Evolutionary conservation across 73 alveolate genomes (phyloP), one percentile per base, ranked within the genome.

Genomic region (Paramecium tetraurelia): DNA sequence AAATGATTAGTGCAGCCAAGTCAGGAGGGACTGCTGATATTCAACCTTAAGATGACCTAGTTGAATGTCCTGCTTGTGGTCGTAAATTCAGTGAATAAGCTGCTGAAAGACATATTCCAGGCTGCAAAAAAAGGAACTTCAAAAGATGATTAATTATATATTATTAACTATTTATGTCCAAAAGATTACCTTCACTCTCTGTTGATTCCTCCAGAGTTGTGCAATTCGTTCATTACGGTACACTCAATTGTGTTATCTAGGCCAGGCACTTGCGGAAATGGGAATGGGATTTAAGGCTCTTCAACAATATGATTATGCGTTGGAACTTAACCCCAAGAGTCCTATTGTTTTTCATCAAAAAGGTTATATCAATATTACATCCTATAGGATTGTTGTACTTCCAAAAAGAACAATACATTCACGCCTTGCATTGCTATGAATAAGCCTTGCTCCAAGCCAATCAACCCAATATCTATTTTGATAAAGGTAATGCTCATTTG

Each of bases 1-100:
- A 84, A 48, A 85, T 87, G 86, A 85, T 92, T 86, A 21, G 40
- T 44, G 94, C 95, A 14, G 93, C 95, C 3, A 94, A 86, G 48
- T 14, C 40, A 31, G 92, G 76, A 21, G 84, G 84, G 59, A 59
- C 86, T 89, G 94, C 27, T 2, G 57, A 89, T 9, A 71, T 71
- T 22, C 21, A 69, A 43, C 46, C 40, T 58, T 88, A 46, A 16
- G 90, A 89, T 71, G 94, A 89, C 48, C 48, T 71, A 40, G 87
- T 89, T 7, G 89, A 89, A 71, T 89, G 94, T 71, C 94, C 94
- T 27, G 84, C 57, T 22, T 96, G 98, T 85, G 94, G 94, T 18
- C 90, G 98, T 89, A 95, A 86, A 53, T 96, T 96, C 43, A 95
- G 94, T 86, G 98, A 96, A 53, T 43, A 69, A 21, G 97, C 97